These are phyloP conservation scores for Limonomyces culmigenus DNA, from an alignment of 1,284 basidiomycete species.

Conservation along the genomic window DNA sequence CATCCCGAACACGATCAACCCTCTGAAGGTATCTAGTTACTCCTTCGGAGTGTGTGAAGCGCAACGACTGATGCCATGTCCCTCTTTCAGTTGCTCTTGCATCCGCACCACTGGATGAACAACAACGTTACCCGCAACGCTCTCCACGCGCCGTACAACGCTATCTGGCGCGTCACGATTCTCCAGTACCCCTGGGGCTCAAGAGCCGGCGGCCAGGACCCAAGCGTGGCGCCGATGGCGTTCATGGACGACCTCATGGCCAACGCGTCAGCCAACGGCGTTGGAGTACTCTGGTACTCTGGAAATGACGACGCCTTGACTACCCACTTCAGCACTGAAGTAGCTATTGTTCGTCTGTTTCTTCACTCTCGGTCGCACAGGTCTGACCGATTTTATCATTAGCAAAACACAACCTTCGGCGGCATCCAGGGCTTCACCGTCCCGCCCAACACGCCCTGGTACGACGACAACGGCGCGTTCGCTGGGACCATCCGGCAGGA, in stretches of 20 bases:
- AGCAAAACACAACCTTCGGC: conserved; percentile 27
- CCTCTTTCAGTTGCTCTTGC: too few species aligned
- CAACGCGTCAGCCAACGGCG: conserved; percentile 11
- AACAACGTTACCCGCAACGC: conserved; percentile 30
- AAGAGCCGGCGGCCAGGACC: conserved; percentile 1
- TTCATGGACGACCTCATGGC: conserved; percentile 14
- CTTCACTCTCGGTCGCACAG: too few species aligned
- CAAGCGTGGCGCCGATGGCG: conserved; percentile 11
- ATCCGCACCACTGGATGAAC: conserved; percentile 21
- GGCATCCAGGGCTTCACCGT: conserved; percentile 55
- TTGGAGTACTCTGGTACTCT: conserved; percentile 14
- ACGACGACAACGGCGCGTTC: conserved; percentile 11
- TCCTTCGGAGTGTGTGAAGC: too few species aligned
- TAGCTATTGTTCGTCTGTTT: too few species aligned
- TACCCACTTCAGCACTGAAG: conserved; percentile 11
- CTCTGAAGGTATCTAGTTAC: conserved; percentile 33
- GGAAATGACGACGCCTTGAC: conserved; percentile 15
- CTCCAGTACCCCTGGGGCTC: conserved; percentile 34
- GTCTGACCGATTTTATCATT: too few species aligned
- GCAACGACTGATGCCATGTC: too few species aligned
- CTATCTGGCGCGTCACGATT: conserved; percentile 29
- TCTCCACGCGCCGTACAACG: conserved; percentile 45
- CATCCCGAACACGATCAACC: neutral
- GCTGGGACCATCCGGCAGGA: conserved; percentile 16
- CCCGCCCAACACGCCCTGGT: conserved; percentile 43